Percentiles rank a stretch among this genome's conserved stretches.
Conservation (phyloP, 2,329 filamentous ascomycete species). For the Capronia coronata region DNA sequence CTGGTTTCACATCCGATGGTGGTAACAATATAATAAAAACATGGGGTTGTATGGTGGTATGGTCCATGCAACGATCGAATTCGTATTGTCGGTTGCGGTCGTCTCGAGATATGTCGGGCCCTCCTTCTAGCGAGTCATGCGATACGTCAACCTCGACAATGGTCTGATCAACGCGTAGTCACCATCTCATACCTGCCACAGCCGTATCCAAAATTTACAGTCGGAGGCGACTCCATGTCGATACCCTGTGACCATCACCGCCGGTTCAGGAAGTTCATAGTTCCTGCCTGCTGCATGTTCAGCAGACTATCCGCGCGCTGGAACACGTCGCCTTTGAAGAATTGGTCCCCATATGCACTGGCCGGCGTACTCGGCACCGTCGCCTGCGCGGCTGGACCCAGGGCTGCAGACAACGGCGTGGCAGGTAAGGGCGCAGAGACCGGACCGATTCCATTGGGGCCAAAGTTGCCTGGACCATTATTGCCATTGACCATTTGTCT, state of each 20-base stretch:
- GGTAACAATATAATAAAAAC: too few species aligned
- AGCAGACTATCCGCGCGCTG: constrained; percentile 45
- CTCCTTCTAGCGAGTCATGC: too few species aligned
- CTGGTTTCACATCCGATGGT: too few species aligned
- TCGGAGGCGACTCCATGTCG: not conserved
- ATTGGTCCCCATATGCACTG: constrained; percentile 44
- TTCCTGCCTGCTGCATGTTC: constrained; percentile 30
- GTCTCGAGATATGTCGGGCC: too few species aligned
- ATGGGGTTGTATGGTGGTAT: too few species aligned
- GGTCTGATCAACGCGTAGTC: too few species aligned
- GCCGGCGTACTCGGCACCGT: constrained; percentile 50
- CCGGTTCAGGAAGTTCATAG: constrained; percentile 19
- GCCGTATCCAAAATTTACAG: not conserved
- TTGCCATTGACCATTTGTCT: constrained; percentile 29
- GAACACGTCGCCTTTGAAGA: constrained; percentile 46
- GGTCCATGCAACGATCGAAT: too few species aligned
- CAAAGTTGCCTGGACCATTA: constrained; percentile 6
- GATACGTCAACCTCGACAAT: too few species aligned
- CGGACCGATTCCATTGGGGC: constrained; percentile 24
- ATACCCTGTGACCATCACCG: not conserved
- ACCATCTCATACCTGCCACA: not conserved
- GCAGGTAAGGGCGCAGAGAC: constrained; percentile 60
- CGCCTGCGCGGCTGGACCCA: constrained; percentile 84
- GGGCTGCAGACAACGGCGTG: constrained; percentile 79
- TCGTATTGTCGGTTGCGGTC: too few species aligned